phyloP scores from a whole-genome alignment of 2,329 filamentous ascomycete species.

The Paraconiothyrium sp. region DNA sequence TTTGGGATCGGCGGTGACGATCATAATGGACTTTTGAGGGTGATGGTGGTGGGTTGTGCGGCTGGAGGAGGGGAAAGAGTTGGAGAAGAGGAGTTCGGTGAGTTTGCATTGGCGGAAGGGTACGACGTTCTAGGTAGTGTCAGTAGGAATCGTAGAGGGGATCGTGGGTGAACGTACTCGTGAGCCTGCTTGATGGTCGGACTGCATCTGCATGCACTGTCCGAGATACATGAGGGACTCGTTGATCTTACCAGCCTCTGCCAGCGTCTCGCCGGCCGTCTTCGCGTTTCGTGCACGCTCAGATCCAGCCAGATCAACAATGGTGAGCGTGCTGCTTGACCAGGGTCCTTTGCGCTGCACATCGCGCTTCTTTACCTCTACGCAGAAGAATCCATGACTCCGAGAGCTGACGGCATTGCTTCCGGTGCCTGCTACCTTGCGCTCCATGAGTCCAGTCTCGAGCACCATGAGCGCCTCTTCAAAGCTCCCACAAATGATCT shows the following conservation, averaged over 20 bases:
- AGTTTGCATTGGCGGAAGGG: conserved; percentile 70
- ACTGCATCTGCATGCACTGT: conserved; percentile 95
- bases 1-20: conserved; percentile 90
- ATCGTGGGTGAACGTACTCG: conserved; percentile 65
- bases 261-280: conserved; percentile 89
- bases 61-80: conserved; percentile 58
- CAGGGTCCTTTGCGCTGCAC: conserved; percentile 68
- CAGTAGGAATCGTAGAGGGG: conserved; percentile 16
- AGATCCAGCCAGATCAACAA: conserved; percentile 93
- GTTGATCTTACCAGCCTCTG: conserved; percentile 97
- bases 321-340: conserved; percentile 80
- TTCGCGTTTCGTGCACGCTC: conserved; percentile 93
- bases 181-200: conserved; percentile 75
- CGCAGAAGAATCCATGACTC: conserved; percentile 94
- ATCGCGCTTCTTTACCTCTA: conserved; percentile 88
- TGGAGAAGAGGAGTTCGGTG: conserved; percentile 62
- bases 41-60: conserved; percentile 55
- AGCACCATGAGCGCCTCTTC: conserved; percentile 89
- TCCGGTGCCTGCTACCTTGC: conserved; percentile 87
- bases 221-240: conserved; percentile 98
- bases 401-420: conserved; percentile 93
- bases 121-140: conserved; percentile 67
- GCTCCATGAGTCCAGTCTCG: conserved; percentile 86
- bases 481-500: conserved; percentile 84
- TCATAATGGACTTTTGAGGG: conserved; percentile 92